Evolutionary conservation across 352 stramenopile species (phyloP).

Genomic region (Globisporangium solare): DNA sequence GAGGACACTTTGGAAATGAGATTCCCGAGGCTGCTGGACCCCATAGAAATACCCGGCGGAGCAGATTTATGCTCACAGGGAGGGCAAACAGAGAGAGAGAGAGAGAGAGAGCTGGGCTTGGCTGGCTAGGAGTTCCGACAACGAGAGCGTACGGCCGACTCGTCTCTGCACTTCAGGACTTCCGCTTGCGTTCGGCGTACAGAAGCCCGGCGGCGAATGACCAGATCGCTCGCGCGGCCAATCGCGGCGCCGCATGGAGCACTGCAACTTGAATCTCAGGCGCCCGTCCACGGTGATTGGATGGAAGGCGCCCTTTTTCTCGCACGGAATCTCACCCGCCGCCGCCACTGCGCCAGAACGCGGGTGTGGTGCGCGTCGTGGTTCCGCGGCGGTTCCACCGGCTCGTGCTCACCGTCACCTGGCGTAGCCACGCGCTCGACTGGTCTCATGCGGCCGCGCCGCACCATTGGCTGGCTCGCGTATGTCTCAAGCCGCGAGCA

Average conservation of each 20-base stretch:
- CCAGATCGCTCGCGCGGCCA: neutral
- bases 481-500: slow-evolving; percentile 10
- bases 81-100: neutral
- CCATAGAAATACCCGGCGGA: slow-evolving; percentile 6
- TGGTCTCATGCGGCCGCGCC: slow-evolving; percentile 5
- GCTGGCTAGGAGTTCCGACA: neutral
- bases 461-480: neutral
- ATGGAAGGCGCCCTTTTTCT: neutral
- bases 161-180: slow-evolving; percentile 1
- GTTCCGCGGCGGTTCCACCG: slow-evolving; percentile 5
- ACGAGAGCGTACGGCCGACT: neutral
- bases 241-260: neutral
- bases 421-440: slow-evolving; percentile 5
- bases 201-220: neutral
- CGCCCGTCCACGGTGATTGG: slow-evolving; percentile 1
- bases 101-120: neutral
- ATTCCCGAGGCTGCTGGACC: neutral
- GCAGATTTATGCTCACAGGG: neutral
- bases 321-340: neutral
- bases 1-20: slow-evolving; percentile 9
- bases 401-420: slow-evolving; percentile 7
- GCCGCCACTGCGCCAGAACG: neutral
- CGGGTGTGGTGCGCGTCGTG: slow-evolving; percentile 2
- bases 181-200: too few species aligned
- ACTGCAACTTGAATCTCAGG: slow-evolving; percentile 10